Evolutionary conservation across 2,329 filamentous ascomycete species (phyloP).

Genomic region (Leptoxyphium fumago): DNA sequence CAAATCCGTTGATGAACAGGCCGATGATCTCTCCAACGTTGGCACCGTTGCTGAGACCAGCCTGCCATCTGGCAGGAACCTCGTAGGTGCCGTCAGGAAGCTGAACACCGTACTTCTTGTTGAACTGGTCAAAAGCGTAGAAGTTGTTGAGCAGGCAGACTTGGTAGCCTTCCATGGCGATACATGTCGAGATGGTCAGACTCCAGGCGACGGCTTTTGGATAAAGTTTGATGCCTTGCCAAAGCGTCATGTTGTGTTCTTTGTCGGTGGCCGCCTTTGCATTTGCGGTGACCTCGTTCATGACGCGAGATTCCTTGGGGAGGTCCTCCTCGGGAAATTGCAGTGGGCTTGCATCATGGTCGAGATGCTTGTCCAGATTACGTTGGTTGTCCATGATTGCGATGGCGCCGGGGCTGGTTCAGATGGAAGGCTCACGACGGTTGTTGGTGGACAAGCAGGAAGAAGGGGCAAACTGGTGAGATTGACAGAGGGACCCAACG

Average conservation of each 20-base stretch:
- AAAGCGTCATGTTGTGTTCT: constrained; percentile 39
- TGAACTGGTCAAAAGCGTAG: constrained; percentile 39
- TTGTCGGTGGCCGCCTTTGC: constrained; percentile 32
- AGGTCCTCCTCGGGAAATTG: constrained; percentile 17
- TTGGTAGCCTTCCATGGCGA: constrained; percentile 86
- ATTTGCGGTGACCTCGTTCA: constrained; percentile 21
- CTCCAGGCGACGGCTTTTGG: constrained; percentile 78
- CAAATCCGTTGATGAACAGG: constrained; percentile 32
- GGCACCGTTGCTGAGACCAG: constrained; percentile 32
- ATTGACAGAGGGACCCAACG: no score
- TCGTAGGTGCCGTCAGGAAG: constrained; percentile 25
- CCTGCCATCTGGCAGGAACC: constrained; percentile 32
- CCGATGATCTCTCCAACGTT: constrained; percentile 37
- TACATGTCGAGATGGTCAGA: constrained; percentile 75
- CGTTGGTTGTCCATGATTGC: background rate
- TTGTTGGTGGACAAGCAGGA: no score
- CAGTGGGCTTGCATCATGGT: constrained; percentile 8
- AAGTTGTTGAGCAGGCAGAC: constrained; percentile 65
- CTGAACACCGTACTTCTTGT: constrained; percentile 29
- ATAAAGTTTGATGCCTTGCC: constrained; percentile 67
- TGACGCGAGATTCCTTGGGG: constrained; percentile 14
- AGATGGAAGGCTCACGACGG: no score
- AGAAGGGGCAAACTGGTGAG: no score
- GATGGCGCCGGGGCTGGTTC: background rate
- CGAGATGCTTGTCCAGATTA: constrained; percentile 1